A percentile compares a stretch with the other conserved stretches of the same genome.
These are phyloP conservation scores for Claviceps cyperi DNA, from an alignment of 2,329 filamentous ascomycete genomes.

Conservation along the genomic window DNA sequence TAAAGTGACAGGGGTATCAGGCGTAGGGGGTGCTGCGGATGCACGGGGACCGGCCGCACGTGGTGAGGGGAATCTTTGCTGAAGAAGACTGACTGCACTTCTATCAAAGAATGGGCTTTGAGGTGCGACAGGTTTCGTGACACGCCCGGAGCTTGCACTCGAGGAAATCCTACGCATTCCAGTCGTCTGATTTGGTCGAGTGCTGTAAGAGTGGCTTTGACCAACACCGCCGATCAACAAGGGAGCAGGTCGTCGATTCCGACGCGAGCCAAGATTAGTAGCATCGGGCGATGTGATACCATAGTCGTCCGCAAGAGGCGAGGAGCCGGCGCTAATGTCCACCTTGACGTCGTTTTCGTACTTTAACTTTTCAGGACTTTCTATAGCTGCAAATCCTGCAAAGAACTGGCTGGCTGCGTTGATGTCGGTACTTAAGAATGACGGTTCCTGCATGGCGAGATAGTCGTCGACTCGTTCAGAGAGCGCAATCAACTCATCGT, in stretches of 20 bases:
- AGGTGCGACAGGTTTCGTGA: constrained; percentile 18
- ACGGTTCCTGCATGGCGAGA: constrained; percentile 7
- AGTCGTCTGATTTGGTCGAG: constrained; percentile 30
- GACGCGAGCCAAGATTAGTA: constrained; percentile 38
- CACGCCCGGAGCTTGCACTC: constrained; percentile 26
- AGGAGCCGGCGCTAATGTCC: constrained; percentile 3
- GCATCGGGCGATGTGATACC: constrained; percentile 34
- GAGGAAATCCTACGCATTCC: constrained; percentile 42
- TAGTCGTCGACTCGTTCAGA: constrained; percentile 9
- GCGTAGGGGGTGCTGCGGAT: constrained; percentile 33
- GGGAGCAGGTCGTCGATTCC: constrained; percentile 30
- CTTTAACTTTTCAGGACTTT: background rate
- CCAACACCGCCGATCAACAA: constrained; percentile 29
- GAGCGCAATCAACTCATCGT: constrained; percentile 4
- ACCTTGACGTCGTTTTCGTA: constrained; percentile 1
- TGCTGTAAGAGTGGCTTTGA: constrained; percentile 26
- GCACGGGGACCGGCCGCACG: constrained; percentile 22
- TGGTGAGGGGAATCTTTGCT: constrained; percentile 26
- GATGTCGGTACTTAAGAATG: constrained; percentile 5
- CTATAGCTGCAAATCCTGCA: background rate
- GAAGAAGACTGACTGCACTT: constrained; percentile 30
- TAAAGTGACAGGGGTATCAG: constrained; percentile 31
- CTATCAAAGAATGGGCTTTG: constrained; percentile 28
- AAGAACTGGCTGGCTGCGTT: constrained; percentile 4
- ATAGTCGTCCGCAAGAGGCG: constrained; percentile 6